Evolutionary conservation across 768 basidiomycete species (phyloP).

Genomic region (Leccinum disarticulatum): DNA sequence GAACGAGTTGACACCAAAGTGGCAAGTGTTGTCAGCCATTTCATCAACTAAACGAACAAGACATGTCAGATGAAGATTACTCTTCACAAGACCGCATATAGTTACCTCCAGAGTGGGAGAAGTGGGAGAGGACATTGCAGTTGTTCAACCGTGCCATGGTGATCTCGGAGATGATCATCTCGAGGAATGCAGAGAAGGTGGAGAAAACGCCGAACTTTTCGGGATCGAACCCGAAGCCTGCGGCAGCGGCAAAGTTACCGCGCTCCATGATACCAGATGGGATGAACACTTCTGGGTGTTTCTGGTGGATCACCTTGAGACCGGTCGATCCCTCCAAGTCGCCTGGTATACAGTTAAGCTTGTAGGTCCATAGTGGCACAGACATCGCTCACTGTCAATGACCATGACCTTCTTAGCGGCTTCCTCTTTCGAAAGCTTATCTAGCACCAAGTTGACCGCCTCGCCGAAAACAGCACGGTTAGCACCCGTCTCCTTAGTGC

Average conservation of each 20-base stretch:
- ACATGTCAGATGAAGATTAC: background rate
- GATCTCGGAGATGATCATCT: constrained; percentile 87
- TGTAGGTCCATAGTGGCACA: background rate
- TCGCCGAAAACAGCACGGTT: constrained; percentile 86
- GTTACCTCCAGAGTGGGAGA: constrained; percentile 84
- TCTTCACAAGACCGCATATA: constrained; percentile 7
- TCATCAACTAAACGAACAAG: constrained; percentile 53
- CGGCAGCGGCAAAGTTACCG: constrained; percentile 80
- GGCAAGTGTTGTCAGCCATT: constrained; percentile 61
- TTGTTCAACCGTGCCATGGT: constrained; percentile 93
- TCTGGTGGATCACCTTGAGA: constrained; percentile 83
- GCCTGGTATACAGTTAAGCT: constrained; percentile 38
- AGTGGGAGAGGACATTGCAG: constrained; percentile 85
- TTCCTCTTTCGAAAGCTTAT: constrained; percentile 72
- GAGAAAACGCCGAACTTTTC: constrained; percentile 88
- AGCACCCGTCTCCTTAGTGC: constrained; percentile 71
- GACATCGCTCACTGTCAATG: constrained; percentile 63
- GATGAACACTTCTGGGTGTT: constrained; percentile 85
- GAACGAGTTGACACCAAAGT: constrained; percentile 80
- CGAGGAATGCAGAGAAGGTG: constrained; percentile 88
- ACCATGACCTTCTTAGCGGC: constrained; percentile 80
- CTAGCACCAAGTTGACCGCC: constrained; percentile 77
- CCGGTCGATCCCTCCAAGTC: constrained; percentile 91
- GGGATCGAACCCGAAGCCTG: constrained; percentile 81
- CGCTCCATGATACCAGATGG: constrained; percentile 88